These are phyloP conservation scores for Amylocarpus encephaloides DNA, from an alignment of 2,329 filamentous ascomycete species.

Conservation along the genomic window DNA sequence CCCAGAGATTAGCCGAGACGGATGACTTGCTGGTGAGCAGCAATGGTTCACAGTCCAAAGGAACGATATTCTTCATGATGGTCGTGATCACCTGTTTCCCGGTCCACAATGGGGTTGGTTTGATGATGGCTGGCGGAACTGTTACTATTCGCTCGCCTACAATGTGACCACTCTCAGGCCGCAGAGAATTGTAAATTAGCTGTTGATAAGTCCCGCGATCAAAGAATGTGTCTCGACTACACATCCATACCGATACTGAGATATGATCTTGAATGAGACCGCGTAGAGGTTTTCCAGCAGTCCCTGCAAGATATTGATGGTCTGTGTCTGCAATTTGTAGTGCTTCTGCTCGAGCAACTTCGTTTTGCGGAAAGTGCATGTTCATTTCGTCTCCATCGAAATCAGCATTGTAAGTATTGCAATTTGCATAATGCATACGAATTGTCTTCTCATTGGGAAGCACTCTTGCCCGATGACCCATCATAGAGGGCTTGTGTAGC, in stretches of 20 bases:
- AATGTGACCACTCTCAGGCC: slow-evolving; percentile 87
- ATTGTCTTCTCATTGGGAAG: slow-evolving; percentile 93
- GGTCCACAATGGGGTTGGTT: slow-evolving; percentile 79
- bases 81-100: slow-evolving; percentile 95
- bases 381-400: slow-evolving; percentile 99
- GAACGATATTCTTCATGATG: slow-evolving; percentile 86
- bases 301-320: slow-evolving; percentile 92
- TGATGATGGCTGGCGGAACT: slow-evolving; percentile 73
- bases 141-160: slow-evolving; percentile 75
- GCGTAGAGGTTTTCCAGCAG: slow-evolving; percentile 85
- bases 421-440: slow-evolving; percentile 99
- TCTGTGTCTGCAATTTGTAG: slow-evolving; percentile 92
- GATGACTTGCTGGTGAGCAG: slow-evolving; percentile 75
- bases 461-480: slow-evolving; percentile 92
- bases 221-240: slow-evolving; percentile 88
- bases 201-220: slow-evolving; percentile 84
- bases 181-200: slow-evolving; percentile 81
- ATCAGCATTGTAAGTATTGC: slow-evolving; percentile 98
- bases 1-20: slow-evolving; percentile 76
- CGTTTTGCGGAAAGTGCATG: slow-evolving; percentile 98
- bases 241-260: slow-evolving; percentile 86
- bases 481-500: slow-evolving; percentile 96
- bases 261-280: slow-evolving; percentile 98
- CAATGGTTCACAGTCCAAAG: slow-evolving; percentile 66
- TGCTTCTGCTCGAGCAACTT: slow-evolving; percentile 87